phyloP scores from a whole-genome alignment of 2,329 filamentous ascomycete species.

The Pyrenophora graminea region DNA sequence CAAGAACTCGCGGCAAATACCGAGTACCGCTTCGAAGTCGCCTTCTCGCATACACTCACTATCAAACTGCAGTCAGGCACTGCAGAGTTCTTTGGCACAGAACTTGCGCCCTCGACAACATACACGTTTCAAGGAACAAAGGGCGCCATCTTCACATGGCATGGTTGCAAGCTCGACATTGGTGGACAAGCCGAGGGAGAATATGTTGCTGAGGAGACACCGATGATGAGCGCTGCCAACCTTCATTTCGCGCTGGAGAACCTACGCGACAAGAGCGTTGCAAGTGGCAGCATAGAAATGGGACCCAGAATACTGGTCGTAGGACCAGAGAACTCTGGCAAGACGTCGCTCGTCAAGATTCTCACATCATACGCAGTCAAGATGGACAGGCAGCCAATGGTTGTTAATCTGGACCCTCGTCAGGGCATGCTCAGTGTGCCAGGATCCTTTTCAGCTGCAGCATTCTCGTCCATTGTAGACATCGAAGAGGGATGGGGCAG shows the following conservation, averaged over 20 bases:
- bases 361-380: conserved; percentile 80
- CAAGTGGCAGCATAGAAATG: conserved; percentile 43
- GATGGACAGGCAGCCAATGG: conserved; percentile 72
- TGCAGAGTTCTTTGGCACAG: conserved; percentile 92
- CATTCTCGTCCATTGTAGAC: conserved; percentile 85
- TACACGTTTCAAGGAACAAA: conserved; percentile 84
- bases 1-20: conserved; percentile 52
- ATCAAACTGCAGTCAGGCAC: conserved; percentile 74
- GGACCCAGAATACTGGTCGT: conserved; percentile 85
- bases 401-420: conserved; percentile 81
- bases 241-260: conserved; percentile 84
- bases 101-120: conserved; percentile 77
- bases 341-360: conserved; percentile 78
- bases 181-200: conserved; percentile 70
- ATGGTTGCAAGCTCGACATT: conserved; percentile 85
- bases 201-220: conserved; percentile 76
- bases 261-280: conserved; percentile 65
- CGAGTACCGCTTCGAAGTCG: conserved; percentile 52
- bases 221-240: conserved; percentile 79
- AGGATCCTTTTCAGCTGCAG: conserved; percentile 82
- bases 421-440: conserved; percentile 64
- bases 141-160: conserved; percentile 88
- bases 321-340: conserved; percentile 77
- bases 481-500: conserved; percentile 87
- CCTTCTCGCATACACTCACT: conserved; percentile 40